These are phyloP conservation scores for Kluyveromyces marxianus DNA, from an alignment of 1,139 yeast species.

Conservation along the genomic window DNA sequence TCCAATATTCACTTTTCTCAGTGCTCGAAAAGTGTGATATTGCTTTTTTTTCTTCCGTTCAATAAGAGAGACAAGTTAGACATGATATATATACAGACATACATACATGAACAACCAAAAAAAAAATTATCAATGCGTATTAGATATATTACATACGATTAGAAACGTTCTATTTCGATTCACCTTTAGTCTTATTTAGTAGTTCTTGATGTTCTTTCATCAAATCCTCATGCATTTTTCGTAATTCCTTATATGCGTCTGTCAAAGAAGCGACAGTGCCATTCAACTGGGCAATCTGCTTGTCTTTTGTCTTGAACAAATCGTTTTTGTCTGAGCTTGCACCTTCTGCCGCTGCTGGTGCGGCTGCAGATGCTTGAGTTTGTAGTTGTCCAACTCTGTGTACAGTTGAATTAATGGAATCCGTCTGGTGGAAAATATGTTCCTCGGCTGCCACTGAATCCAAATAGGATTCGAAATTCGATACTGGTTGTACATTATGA, in stretches of 20 bases:
- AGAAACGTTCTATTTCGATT: no score
- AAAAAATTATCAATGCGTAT: no score
- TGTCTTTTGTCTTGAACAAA: conserved; percentile 15
- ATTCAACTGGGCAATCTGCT: conserved; percentile 34
- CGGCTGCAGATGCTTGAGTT: neutral
- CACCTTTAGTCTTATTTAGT: conserved; percentile 14
- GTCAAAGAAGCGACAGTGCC: conserved; percentile 44
- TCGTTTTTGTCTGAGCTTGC: neutral
- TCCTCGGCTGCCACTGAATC: conserved; percentile 45
- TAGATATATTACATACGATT: neutral
- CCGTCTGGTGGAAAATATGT: conserved; percentile 39
- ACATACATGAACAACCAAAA: no score
- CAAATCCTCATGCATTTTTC: conserved; percentile 54
- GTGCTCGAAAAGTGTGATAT: no score
- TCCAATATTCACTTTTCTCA: no score
- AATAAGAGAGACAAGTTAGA: no score
- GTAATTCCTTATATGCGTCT: conserved; percentile 51
- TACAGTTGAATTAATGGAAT: conserved; percentile 36
- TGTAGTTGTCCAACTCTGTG: conserved; percentile 6
- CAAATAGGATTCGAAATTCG: conserved; percentile 39
- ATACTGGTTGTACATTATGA: conserved; percentile 16
- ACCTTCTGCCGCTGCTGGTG: neutral
- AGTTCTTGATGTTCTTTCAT: conserved; percentile 45
- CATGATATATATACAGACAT: no score
- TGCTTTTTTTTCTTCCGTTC: no score